Evolutionary conservation across 768 basidiomycete species (phyloP).

Genomic region (Kockovaella imperatae): DNA sequence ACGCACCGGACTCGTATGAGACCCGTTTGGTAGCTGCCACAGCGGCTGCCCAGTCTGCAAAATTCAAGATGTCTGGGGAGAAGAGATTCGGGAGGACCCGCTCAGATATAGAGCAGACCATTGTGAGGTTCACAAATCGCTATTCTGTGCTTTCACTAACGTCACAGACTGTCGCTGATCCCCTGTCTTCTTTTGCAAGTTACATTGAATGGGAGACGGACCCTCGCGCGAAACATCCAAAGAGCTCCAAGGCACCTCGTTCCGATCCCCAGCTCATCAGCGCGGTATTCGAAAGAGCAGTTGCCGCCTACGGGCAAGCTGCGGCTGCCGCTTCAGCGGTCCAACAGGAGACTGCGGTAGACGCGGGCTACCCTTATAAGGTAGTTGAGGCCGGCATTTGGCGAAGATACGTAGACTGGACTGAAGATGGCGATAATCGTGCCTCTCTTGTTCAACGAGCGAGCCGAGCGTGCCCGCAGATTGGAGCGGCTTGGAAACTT

Average conservation of each 20-base stretch:
- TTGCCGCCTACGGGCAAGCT: conserved; percentile 11
- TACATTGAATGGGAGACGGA: conserved; percentile 36
- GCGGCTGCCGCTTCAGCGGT: background rate
- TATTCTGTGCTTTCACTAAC: conserved; percentile 3
- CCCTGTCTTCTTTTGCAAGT: conserved; percentile 6
- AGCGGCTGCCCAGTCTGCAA: conserved; percentile 57
- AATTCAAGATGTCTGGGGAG: conserved; percentile 59
- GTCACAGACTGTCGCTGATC: conserved; percentile 1
- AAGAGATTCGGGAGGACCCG: conserved; percentile 52
- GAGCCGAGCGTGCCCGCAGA: conserved; percentile 34
- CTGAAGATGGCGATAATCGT: conserved; percentile 1
- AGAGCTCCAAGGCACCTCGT: conserved; percentile 5
- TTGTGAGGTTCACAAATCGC: conserved; percentile 8
- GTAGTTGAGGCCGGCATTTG: conserved; percentile 32
- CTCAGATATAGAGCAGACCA: conserved; percentile 28
- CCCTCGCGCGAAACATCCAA: conserved; percentile 12
- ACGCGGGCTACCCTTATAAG: conserved; percentile 20
- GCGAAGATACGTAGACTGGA: conserved; percentile 26
- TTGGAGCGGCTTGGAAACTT: conserved; percentile 23
- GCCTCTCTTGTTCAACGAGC: conserved; percentile 6
- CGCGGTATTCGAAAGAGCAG: conserved; percentile 25
- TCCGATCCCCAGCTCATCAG: conserved; percentile 12
- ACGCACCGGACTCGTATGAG: conserved; percentile 72
- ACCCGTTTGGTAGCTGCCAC: conserved; percentile 66
- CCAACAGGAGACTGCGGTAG: conserved; percentile 2